Evolutionary conservation across 2,329 filamentous ascomycete genomes (phyloP), one percentile per base, ranked within the genome.

Genomic region (Aspergillus melleus): DNA sequence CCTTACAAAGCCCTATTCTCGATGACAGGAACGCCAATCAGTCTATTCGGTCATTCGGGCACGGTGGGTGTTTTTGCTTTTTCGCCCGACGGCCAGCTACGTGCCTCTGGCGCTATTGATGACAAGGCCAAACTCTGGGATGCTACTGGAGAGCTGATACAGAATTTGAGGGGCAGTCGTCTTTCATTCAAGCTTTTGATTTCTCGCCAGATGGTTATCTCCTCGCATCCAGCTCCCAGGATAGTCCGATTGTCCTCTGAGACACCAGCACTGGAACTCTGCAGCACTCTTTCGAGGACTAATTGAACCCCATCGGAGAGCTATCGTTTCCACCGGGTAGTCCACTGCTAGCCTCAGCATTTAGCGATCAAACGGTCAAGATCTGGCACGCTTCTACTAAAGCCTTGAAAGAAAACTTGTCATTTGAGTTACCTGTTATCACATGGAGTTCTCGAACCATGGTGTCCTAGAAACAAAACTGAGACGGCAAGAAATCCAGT

Each of bases 331-430:
- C 39, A 2, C 39, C 11, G 1, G n/a, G n/a, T 2, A 10, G 39
- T 10, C 12, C 8, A 42, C 12, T 42, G 6, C 39, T 42, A n/a
- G 11, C 39, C 39, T 42, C 39, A 2, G 39, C 39, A 6, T 14
- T 12, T 14, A 42, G 12, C 26, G 26, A 29, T 42, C 39, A 70
- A 51, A 57, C 20, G 46, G 49, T 57, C 16, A 32, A 32, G 36
- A 55, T 67, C 24, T 66, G 64, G 61, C 32, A 64, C n/a, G 22
- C 54, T 11, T 19, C 49, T 3, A 66, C 63, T 4, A 65, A 65
- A 6, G 47, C 24, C 12, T 20, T 57, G 19, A 52, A 49, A 1
- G 53, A 61, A 51, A 62, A 57, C 1, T 46, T 63, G 1, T 1
- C 52, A 42, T 42, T 39, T 11, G 10, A 59, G n/a, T 55, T 54